phyloP scores from a whole-genome alignment of 306 rosid genomes.

The Ceratonia siliqua region DNA sequence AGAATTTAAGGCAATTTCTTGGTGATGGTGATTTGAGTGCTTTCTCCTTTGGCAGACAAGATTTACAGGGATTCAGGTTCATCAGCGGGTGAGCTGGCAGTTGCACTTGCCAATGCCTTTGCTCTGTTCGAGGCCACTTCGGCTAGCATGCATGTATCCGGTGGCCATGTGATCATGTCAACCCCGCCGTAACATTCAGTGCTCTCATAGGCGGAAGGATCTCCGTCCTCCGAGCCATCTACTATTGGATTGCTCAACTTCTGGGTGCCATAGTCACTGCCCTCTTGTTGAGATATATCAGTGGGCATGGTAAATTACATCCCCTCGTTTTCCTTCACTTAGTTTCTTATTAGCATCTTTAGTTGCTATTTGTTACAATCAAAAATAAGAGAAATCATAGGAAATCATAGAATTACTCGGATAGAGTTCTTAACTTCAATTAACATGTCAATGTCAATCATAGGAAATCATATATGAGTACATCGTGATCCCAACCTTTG shows the following conservation, averaged over 20 bases:
- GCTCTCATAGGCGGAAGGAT: constrained; percentile 84
- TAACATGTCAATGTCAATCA: too few species aligned
- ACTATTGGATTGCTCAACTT: constrained; percentile 90
- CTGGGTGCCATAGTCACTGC: constrained; percentile 77
- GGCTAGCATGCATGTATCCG: constrained; percentile 78
- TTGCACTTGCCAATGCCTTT: constrained; percentile 76
- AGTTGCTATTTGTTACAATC: too few species aligned
- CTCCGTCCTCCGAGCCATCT: constrained; percentile 72
- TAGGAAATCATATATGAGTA: constrained; percentile 74
- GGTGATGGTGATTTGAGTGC: background rate
- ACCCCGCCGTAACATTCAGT: constrained; percentile 92
- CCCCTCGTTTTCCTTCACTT: background rate
- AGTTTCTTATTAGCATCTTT: too few species aligned
- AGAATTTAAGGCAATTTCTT: background rate
- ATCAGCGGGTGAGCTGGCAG: constrained; percentile 61
- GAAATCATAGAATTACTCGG: too few species aligned
- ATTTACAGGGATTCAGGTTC: constrained; percentile 56
- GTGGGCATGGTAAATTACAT: constrained; percentile 62
- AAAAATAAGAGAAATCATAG: too few species aligned
- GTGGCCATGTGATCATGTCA: constrained; percentile 89
- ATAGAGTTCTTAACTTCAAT: too few species aligned
- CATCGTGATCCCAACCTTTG: constrained; percentile 76
- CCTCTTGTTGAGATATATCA: constrained; percentile 76
- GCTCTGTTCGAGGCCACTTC: constrained; percentile 71
- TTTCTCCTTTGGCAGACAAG: constrained; percentile 55